phyloP scores from a whole-genome alignment of 176 grass and related monocot species.

The Triticum dicoccoides region DNA sequence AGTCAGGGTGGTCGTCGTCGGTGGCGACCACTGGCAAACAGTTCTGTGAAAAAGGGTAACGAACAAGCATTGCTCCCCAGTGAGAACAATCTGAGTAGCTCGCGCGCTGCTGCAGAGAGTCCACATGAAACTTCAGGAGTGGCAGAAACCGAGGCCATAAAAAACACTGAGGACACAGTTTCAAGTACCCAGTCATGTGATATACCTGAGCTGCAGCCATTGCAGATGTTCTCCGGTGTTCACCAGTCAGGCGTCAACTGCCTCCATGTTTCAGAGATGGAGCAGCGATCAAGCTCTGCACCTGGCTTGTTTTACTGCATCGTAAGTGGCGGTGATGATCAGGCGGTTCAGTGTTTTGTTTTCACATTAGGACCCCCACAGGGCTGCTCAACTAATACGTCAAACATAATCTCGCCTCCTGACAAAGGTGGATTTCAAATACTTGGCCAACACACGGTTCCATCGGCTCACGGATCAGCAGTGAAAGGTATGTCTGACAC shows the following conservation, averaged over 20 bases:
- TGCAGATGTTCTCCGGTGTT: conserved; percentile 42
- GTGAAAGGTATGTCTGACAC: conserved; percentile 72
- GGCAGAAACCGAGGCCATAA: neutral
- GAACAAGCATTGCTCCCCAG: neutral
- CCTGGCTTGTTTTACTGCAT: conserved; percentile 43
- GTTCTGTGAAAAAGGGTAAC: conserved; percentile 35
- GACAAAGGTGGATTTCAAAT: conserved; percentile 33
- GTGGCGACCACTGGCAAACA: conserved; percentile 64
- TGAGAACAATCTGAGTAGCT: conserved; percentile 2
- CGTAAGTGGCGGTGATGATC: conserved; percentile 87
- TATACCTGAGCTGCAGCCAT: conserved; percentile 52
- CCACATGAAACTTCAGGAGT: neutral
- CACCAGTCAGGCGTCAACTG: conserved; percentile 96
- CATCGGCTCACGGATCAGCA: conserved; percentile 79
- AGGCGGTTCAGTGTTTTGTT: conserved; percentile 56
- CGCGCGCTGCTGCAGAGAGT: neutral
- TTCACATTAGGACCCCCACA: conserved; percentile 46
- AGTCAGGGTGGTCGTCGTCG: conserved; percentile 73
- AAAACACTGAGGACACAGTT: conserved; percentile 8
- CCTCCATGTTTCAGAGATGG: conserved; percentile 45
- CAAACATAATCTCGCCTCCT: neutral
- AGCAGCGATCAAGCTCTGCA: conserved; percentile 2
- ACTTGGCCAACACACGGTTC: conserved; percentile 38
- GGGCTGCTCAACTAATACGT: neutral
- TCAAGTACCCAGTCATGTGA: conserved; percentile 32